Conservation (phyloP, 768 basidiomycete genomes). For the Gyrodon lividus region DNA sequence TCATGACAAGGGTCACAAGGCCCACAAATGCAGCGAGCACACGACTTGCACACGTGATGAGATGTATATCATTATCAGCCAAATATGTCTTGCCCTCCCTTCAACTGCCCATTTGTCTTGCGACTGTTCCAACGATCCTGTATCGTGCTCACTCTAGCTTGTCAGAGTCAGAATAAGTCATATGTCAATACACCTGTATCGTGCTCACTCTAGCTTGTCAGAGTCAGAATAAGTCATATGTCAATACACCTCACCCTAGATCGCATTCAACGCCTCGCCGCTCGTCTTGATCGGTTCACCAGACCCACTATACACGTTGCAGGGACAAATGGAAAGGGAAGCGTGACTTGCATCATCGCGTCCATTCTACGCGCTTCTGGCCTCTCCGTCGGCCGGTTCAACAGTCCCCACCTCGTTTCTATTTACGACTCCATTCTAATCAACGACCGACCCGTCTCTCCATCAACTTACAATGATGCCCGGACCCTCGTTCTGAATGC, state of each 20-base stretch:
- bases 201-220: too few species aligned
- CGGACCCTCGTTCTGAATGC: slow-evolving; percentile 48
- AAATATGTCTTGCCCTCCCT: too few species aligned
- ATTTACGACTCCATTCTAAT: slow-evolving; percentile 76
- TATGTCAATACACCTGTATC: slow-evolving; percentile 76
- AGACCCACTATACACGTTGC: slow-evolving; percentile 88
- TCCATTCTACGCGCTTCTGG: slow-evolving; percentile 64
- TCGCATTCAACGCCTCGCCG: slow-evolving; percentile 53
- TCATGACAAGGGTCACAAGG: too few species aligned
- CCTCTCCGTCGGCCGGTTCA: slow-evolving; percentile 78
- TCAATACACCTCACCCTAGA: slow-evolving; percentile 70
- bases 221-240: slow-evolving; percentile 39
- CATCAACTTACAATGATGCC: slow-evolving; percentile 45
- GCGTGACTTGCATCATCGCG: slow-evolving; percentile 78
- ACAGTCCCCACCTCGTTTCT: slow-evolving; percentile 86
- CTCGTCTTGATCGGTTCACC: slow-evolving; percentile 56
- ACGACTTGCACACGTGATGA: too few species aligned
- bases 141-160: too few species aligned
- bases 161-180: too few species aligned
- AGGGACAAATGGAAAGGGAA: slow-evolving; percentile 98
- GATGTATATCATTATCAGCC: too few species aligned
- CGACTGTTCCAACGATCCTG: too few species aligned
- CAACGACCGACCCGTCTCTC: slow-evolving; percentile 51
- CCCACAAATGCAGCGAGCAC: too few species aligned
- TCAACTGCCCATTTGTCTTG: too few species aligned